Evolutionary conservation across 305 asterid species (phyloP), one percentile per base, ranked within the genome.

Genomic region (Solanum chacoense): DNA sequence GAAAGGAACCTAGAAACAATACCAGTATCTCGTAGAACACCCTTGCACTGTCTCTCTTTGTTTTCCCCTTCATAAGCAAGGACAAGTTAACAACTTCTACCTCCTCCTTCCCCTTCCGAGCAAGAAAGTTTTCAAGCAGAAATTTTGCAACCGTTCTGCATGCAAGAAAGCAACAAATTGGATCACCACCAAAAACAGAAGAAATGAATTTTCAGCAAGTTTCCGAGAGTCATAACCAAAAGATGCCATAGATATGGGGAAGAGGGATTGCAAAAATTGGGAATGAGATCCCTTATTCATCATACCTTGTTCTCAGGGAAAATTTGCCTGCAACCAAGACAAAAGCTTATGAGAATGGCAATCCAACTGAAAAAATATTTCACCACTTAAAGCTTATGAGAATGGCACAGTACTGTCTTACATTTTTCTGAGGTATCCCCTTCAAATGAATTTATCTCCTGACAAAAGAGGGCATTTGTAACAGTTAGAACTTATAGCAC

Each of bases 11-110:
- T 35, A 89, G n/a, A 77, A 83, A n/a, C 20, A 28, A 20, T 94
- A 97, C 98, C 98, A 97, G 94, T 87, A 93, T 91, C 91, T 94
- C 99, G 72, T 93, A 93, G 92, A 96, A 97, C 20, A 96, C 90
- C 91, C 92, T 89, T 16, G 98, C 96, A 42, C 98, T 92, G 71
- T 93, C 94, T 90, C 88, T 92, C 96, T 93, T 94, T n/a, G 93
- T 94, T 92, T 93, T 94, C 78, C 93, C 91, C 72, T 89, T 89
- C 92, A 94, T 74, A 67, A 93, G 83, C 72, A 87, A 90, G 16
- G 93, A 89, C 87, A 96, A 77, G 90, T 91, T 93, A 88, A 95
- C 76, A 31, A 88, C 90, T 84, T 72, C 90, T 74, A 91, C 95
- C 83, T 91, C 93, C 88, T 90, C 91, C 18, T 88, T 69, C 24